Evolutionary conservation across 768 basidiomycete species (phyloP), one percentile per base, ranked within the genome.

Genomic region (Leccinum uliginosum): DNA sequence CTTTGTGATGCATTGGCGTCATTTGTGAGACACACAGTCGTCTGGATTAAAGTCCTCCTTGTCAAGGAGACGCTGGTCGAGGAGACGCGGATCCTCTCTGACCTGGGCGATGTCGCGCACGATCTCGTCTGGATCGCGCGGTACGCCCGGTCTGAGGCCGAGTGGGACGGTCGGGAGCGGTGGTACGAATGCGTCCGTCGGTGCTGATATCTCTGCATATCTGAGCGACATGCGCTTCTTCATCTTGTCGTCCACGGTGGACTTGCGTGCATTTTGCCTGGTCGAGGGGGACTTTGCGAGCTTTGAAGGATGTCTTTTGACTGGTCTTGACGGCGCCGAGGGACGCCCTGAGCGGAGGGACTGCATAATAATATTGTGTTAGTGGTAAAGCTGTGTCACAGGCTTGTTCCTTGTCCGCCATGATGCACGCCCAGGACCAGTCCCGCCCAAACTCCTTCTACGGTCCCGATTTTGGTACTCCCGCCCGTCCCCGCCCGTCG

Each of bases 171-270:
- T 73, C 2, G 87, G 87, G 17, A 87, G 72, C 1, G 83, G 73
- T 4, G 90, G 86, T 3, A 85, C 67, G 43, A 68, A 71, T 9
- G 71, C 67, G 50, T 83, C 80, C 3, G 83, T 85, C 6, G 87
- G 89, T n/a, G 80, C 75, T 1, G 87, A 87, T 54, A 91, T 87
- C 62, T 91, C 89, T 38, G 89, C 91, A 81, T 91, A 97, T 69
- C 94, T 86, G 82, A 87, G 90, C 15, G 93, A 94, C 86, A 97
- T 88, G 67, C 95, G 89, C 74, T 93, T 93, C 82, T 93, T 93
- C 73, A 97, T 93, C 76, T 90, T 93, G 80, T 95, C 95, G 71
- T 93, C 81, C 58, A 86, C 80, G 55, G 71, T 58, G 8, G 73
- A 73, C 21, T 67, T 85, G 68, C 79, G 77, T 5, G 72, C 72